Conservation (phyloP, 1,284 basidiomycete genomes). For the Microbotryum intermedium region DNA sequence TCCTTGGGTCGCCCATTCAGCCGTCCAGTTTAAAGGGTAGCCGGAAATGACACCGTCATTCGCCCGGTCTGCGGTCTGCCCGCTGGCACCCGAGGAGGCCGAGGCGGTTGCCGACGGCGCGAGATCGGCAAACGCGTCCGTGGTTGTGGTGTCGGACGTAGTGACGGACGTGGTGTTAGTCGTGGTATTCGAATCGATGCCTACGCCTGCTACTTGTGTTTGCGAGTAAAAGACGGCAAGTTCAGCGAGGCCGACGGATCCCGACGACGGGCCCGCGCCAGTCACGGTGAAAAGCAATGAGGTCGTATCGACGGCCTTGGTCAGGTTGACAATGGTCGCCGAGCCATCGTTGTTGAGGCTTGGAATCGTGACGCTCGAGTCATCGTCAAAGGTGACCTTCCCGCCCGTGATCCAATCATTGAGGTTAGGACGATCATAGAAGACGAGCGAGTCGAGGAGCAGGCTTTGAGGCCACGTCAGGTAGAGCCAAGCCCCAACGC, state of each 20-base stretch:
- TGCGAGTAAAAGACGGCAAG: conserved; percentile 22
- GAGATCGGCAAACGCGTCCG: neutral
- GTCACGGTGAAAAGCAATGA: conserved; percentile 22
- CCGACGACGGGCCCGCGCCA: conserved; percentile 1
- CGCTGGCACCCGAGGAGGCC: neutral
- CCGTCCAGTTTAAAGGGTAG: conserved; percentile 14
- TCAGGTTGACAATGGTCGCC: conserved; percentile 18
- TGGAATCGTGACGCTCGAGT: conserved; percentile 6
- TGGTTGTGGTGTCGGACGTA: conserved; percentile 3
- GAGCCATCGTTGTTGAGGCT: conserved; percentile 24
- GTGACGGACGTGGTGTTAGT: neutral
- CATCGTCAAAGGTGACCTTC: conserved; percentile 18
- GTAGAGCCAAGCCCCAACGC: conserved; percentile 11
- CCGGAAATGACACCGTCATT: conserved; percentile 20
- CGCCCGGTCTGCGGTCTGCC: neutral
- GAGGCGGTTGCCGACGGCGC: neutral
- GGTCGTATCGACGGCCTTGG: conserved; percentile 9
- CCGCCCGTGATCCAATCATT: conserved; percentile 26
- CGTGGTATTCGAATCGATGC: neutral
- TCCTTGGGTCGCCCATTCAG: conserved; percentile 16
- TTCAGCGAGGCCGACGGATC: conserved; percentile 26
- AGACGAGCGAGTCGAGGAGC: conserved; percentile 4
- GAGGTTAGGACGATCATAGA: conserved; percentile 22
- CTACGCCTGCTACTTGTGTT: neutral
- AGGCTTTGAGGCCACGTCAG: conserved; percentile 15